A percentile compares a stretch with the other conserved stretches of the same genome.
Conservation (phyloP, 257 asterid genomes). For the Gynochthodes officinalis region DNA sequence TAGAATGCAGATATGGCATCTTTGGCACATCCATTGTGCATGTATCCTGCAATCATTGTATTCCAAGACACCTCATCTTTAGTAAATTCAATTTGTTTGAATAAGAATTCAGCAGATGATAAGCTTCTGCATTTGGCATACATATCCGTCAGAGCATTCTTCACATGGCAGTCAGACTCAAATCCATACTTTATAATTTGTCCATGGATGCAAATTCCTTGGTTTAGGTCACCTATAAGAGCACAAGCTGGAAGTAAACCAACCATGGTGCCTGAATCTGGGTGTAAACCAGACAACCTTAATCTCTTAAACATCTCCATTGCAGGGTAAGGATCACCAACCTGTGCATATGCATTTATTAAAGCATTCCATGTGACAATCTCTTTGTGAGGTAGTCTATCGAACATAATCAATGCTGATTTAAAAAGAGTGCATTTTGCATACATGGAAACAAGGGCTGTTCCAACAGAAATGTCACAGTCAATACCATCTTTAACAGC, state of each 20-base stretch:
- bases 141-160: conserved; percentile 37
- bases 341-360: conserved; percentile 36
- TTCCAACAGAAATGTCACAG: conserved; percentile 32
- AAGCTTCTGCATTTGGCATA: conserved; percentile 40
- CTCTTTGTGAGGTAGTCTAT: conserved; percentile 31
- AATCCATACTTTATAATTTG: conserved; percentile 30
- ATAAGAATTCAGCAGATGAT: conserved; percentile 30
- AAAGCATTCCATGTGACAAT: conserved; percentile 45
- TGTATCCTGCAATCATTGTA: conserved; percentile 35
- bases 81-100: conserved; percentile 19
- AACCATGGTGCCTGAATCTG: conserved; percentile 40
- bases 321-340: conserved; percentile 25
- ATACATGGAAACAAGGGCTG: conserved; percentile 45
- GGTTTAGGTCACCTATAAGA: conserved; percentile 22
- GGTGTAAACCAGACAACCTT: conserved; percentile 26
- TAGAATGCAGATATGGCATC: conserved; percentile 30
- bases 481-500: conserved; percentile 30
- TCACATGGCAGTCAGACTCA: conserved; percentile 35
- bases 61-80: conserved; percentile 45
- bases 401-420: conserved; percentile 28
- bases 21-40: conserved; percentile 32
- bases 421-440: conserved; percentile 30
- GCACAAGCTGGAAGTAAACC: conserved; percentile 44
- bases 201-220: conserved; percentile 31
- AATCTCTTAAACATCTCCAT: conserved; percentile 26